Evolutionary conservation across 306 rosid species (phyloP).

Genomic region (Ormosia emarginata): DNA sequence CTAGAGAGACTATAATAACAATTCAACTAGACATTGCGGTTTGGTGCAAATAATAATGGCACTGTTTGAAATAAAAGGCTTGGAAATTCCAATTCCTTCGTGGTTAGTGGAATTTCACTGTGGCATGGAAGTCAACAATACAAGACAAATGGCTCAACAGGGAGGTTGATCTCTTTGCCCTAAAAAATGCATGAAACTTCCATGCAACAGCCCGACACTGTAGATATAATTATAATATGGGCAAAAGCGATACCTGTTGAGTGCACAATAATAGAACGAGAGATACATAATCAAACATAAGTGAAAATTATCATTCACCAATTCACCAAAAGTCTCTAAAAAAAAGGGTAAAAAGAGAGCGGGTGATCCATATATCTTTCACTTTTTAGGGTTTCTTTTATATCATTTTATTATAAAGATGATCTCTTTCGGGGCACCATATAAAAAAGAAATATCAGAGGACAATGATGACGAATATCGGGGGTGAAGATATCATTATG

Average conservation of each 20-base stretch:
- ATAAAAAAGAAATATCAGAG: slow-evolving; percentile 46
- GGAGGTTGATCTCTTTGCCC: slow-evolving; percentile 11
- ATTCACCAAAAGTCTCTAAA: slow-evolving; percentile 34
- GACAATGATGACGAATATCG: slow-evolving; percentile 78
- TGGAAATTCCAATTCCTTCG: slow-evolving; percentile 35
- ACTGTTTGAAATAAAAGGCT: slow-evolving; percentile 36
- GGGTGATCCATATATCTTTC: slow-evolving; percentile 21
- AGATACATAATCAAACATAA: slow-evolving; percentile 5
- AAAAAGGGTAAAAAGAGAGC: slow-evolving; percentile 10
- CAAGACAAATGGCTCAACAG: slow-evolving; percentile 35
- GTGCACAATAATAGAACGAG: slow-evolving; percentile 55
- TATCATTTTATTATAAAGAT: slow-evolving; percentile 16
- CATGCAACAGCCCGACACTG: slow-evolving; percentile 31
- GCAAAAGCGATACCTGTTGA: slow-evolving; percentile 46
- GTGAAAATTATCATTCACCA: slow-evolving; percentile 45
- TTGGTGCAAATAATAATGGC: slow-evolving; percentile 1
- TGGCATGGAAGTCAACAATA: slow-evolving; percentile 64
- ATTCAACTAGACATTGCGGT: slow-evolving; percentile 6
- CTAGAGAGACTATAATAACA: neutral
- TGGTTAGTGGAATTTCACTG: slow-evolving; percentile 58
- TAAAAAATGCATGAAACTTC: slow-evolving; percentile 25
- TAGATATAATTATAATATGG: slow-evolving; percentile 23
- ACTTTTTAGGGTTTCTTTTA: slow-evolving; percentile 53
- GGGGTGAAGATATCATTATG: slow-evolving; percentile 66
- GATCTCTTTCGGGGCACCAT: slow-evolving; percentile 32